phyloP scores from a whole-genome alignment of 805 yeast species.

The Saccharomycopsis fodiens region DNA sequence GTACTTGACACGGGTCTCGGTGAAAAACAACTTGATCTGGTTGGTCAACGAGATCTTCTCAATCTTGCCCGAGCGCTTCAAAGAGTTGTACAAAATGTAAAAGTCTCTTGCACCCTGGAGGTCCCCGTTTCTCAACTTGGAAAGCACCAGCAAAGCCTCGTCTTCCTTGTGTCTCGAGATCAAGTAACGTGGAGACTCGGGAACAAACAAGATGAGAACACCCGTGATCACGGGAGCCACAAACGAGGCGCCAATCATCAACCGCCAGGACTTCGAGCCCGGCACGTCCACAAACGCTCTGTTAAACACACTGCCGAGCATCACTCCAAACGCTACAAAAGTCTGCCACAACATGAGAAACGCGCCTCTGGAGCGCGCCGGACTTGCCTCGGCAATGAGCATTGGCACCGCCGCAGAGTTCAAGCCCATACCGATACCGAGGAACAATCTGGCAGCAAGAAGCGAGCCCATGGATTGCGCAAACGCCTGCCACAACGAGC shows the following conservation, averaged over 20 bases:
- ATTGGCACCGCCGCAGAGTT: slow-evolving; percentile 65
- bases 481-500: slow-evolving; percentile 61
- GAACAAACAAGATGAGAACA: slow-evolving; percentile 46
- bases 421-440: slow-evolving; percentile 62
- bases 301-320: slow-evolving; percentile 55
- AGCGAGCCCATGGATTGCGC: slow-evolving; percentile 54
- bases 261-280: slow-evolving; percentile 50
- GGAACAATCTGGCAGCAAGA: slow-evolving; percentile 48
- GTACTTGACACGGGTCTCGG: slow-evolving; percentile 40
- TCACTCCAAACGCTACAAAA: slow-evolving; percentile 68
- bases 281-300: slow-evolving; percentile 46
- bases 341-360: slow-evolving; percentile 68
- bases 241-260: slow-evolving; percentile 58
- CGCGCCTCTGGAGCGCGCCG: slow-evolving; percentile 53
- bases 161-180: slow-evolving; percentile 42
- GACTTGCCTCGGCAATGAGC: slow-evolving; percentile 55
- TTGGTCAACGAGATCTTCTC: slow-evolving; percentile 31
- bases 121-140: slow-evolving; percentile 36
- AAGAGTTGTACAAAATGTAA: slow-evolving; percentile 47
- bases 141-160: slow-evolving; percentile 45
- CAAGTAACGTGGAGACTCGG: slow-evolving; percentile 69
- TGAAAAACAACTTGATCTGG: slow-evolving; percentile 36
- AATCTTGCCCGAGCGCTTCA: slow-evolving; percentile 40
- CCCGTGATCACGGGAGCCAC: slow-evolving; percentile 51
- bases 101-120: slow-evolving; percentile 60